Evolutionary conservation across 1,139 yeast genomes (phyloP).

Genomic region (Pichia sp.): DNA sequence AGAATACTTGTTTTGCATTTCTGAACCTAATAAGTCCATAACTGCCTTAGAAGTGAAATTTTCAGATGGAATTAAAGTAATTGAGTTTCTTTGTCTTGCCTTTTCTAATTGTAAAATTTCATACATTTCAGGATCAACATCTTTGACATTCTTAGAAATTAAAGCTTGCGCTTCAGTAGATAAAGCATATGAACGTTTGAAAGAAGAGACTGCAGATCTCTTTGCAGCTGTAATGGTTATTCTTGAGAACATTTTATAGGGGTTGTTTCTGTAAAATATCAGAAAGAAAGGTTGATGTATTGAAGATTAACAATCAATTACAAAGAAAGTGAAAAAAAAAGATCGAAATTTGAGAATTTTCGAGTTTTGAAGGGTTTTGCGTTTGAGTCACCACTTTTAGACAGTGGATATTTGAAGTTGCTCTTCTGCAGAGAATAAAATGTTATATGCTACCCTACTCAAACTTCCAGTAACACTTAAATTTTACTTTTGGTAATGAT

Average conservation of each 20-base stretch:
- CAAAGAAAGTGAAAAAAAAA: not conserved
- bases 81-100: slow-evolving; percentile 79
- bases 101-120: slow-evolving; percentile 67
- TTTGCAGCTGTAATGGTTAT: not conserved
- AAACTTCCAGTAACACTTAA: too few relatives aligned
- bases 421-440: too few relatives aligned
- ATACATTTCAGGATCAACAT: slow-evolving; percentile 83
- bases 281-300: not conserved
- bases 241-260: slow-evolving; percentile 1
- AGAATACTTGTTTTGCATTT: slow-evolving; percentile 97
- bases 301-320: too few relatives aligned
- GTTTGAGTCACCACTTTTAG: too few relatives aligned
- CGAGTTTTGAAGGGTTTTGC: not conserved
- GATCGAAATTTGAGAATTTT: not conserved
- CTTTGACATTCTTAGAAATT: slow-evolving; percentile 57
- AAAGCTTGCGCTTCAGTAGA: slow-evolving; percentile 44
- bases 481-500: too few relatives aligned
- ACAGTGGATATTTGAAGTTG: not conserved
- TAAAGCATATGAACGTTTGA: slow-evolving; percentile 37
- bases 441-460: too few relatives aligned
- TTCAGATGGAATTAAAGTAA: slow-evolving; percentile 90
- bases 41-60: slow-evolving; percentile 93
- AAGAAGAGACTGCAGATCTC: not conserved
- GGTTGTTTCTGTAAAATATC: not conserved
- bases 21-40: slow-evolving; percentile 89